Percentiles rank a stretch among this genome's conserved stretches.
Conservation (phyloP, 1,284 basidiomycete genomes). For the Spongispora temasekensis region DNA sequence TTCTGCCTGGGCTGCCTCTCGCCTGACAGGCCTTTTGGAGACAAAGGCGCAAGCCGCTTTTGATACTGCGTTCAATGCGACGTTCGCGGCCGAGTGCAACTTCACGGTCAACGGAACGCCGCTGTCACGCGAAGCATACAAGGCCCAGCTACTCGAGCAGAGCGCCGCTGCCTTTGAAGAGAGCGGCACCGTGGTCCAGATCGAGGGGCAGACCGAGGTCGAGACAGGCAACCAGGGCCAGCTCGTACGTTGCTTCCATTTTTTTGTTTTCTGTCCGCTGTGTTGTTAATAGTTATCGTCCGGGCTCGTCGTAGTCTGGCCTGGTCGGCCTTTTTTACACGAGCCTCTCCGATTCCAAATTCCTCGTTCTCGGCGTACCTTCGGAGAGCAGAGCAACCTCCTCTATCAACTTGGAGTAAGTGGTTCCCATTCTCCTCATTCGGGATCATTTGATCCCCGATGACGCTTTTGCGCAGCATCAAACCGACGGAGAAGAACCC, state of each 20-base stretch:
- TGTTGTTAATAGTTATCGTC: not conserved
- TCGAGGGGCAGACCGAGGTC: slow-evolving; percentile 31
- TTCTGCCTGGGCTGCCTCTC: slow-evolving; percentile 37
- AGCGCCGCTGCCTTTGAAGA: slow-evolving; percentile 26
- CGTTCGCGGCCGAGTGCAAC: slow-evolving; percentile 32
- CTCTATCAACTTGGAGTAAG: slow-evolving; percentile 31
- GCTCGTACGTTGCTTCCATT: slow-evolving; percentile 18
- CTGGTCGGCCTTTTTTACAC: slow-evolving; percentile 35
- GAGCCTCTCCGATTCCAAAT: slow-evolving; percentile 31
- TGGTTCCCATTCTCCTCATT: no score
- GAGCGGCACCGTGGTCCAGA: slow-evolving; percentile 18
- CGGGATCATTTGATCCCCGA: not conserved
- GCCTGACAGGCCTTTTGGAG: slow-evolving; percentile 35
- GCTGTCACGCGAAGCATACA: slow-evolving; percentile 29
- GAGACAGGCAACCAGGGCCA: slow-evolving; percentile 27
- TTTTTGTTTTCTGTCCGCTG: not conserved
- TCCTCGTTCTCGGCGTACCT: slow-evolving; percentile 33
- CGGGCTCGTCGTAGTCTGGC: slow-evolving; percentile 19
- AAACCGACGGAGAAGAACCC: slow-evolving; percentile 31
- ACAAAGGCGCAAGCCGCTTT: slow-evolving; percentile 36
- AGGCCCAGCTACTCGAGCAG: slow-evolving; percentile 25
- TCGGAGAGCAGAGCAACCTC: slow-evolving; percentile 21
- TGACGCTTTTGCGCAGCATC: slow-evolving; percentile 18
- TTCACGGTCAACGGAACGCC: slow-evolving; percentile 40
- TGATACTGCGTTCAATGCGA: slow-evolving; percentile 35